phyloP scores from a whole-genome alignment of 2,329 filamentous ascomycete species.

The Trichoderma breve region DNA sequence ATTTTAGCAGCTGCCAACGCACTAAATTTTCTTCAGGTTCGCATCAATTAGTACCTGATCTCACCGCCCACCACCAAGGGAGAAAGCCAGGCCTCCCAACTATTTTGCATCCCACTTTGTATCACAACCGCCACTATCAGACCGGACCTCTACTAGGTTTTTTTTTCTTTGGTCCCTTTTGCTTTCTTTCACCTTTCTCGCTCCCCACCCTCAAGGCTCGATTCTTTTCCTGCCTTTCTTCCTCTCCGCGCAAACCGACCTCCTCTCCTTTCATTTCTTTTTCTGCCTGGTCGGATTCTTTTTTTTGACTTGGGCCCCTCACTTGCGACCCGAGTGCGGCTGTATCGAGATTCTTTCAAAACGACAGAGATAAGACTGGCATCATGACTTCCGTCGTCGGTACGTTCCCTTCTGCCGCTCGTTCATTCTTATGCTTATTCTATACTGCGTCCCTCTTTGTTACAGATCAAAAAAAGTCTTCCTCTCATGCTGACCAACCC shows the following conservation, averaged over 20 bases:
- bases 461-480: neutral
- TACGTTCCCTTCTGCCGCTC: constrained; percentile 9
- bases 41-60: constrained; percentile 19
- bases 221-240: neutral
- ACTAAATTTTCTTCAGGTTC: constrained; percentile 15
- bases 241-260: neutral
- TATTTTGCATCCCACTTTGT: constrained; percentile 15
- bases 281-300: neutral
- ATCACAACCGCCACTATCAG: constrained; percentile 12
- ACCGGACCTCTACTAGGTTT: neutral
- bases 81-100: constrained; percentile 9
- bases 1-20: neutral
- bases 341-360: neutral
- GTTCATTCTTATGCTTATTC: constrained; percentile 18
- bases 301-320: constrained; percentile 16
- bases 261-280: neutral
- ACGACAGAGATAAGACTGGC: neutral
- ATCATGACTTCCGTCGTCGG: constrained; percentile 23
- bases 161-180: constrained; percentile 13
- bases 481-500: constrained; percentile 22
- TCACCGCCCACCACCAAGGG: constrained; percentile 17
- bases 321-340: constrained; percentile 6
- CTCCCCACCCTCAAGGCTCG: neutral
- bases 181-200: constrained; percentile 2
- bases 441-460: constrained; percentile 9